Evolutionary conservation across 2,329 filamentous ascomycete species (phyloP).

Genomic region (Pyrenochaeta sp.): DNA sequence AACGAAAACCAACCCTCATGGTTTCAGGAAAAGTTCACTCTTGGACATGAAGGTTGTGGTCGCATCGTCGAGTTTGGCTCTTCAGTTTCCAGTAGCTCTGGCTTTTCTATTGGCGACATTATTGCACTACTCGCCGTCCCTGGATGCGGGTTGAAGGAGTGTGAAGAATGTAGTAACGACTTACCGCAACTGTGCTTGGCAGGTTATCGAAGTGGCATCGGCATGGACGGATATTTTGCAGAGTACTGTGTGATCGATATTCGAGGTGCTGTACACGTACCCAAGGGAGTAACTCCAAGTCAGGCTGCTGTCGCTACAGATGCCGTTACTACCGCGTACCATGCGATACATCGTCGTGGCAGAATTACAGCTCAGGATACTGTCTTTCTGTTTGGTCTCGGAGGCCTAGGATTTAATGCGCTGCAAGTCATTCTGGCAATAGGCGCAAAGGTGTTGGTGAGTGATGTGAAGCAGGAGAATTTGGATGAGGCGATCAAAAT

Average conservation of each 20-base stretch:
- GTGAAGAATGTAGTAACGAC: slow-evolving; percentile 24
- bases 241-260: slow-evolving; percentile 24
- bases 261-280: slow-evolving; percentile 22
- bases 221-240: slow-evolving; percentile 27
- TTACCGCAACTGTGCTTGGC: slow-evolving; percentile 21
- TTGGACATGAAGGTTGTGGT: slow-evolving; percentile 31
- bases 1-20: slow-evolving; percentile 29
- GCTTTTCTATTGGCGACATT: slow-evolving; percentile 21
- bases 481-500: slow-evolving; percentile 25
- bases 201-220: slow-evolving; percentile 26
- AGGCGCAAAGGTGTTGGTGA: slow-evolving; percentile 27
- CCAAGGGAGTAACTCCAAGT: slow-evolving; percentile 20
- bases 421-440: slow-evolving; percentile 27
- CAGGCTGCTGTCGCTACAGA: slow-evolving; percentile 31
- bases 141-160: slow-evolving; percentile 20
- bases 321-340: slow-evolving; percentile 32
- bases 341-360: slow-evolving; percentile 28
- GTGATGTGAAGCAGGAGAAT: slow-evolving; percentile 33
- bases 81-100: slow-evolving; percentile 6
- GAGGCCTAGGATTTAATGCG: slow-evolving; percentile 32
- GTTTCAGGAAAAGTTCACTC: slow-evolving; percentile 26
- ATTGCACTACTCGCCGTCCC: slow-evolving; percentile 27
- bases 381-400: slow-evolving; percentile 32
- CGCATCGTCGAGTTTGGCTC: slow-evolving; percentile 18
- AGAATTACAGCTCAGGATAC: slow-evolving; percentile 17